Evolutionary conservation across 495 filamentous ascomycete genomes (phyloP), one percentile per base, ranked within the genome.

Genomic region (Neurospora sublineolata): DNA sequence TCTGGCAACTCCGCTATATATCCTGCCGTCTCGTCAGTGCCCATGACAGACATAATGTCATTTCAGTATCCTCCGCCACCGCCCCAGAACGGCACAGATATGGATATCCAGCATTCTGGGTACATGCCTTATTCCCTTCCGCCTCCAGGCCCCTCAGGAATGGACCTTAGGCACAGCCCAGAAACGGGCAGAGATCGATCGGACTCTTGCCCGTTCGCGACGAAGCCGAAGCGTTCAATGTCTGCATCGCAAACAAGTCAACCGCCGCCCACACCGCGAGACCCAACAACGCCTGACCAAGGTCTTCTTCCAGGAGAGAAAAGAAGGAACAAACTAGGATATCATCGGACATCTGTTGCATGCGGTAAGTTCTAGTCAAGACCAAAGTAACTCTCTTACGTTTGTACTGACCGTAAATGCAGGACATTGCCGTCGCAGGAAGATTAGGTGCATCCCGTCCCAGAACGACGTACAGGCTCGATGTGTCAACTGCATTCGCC

Each of bases 291-390:
- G 4, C n/a, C 75, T 9, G 68, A 60, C 7, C 75, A 76, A 68
- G 80, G 82, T 69, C 42, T 76, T 81, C 81, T 84, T 82, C 83
- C 89, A 41, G 85, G 84, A 52, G 94, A 97, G 77, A 97, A 95
- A 83, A 91, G 92, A 80, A 90, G 95, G 76, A 99, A 98, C 80
- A 98, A 97, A 82, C 86, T 99, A 69, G 95, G 95, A 38, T 99
- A 99, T 80, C 94, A 97, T 85, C 90, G 95, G 72, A 97, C 94
- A 41, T 97, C 95, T 71, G 93, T 98, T 79, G 95, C 95, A 75
- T 99, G 95, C 86, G 92, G 95, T 99, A 87, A 89, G 94, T 89
- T 41, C 72, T 74, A 69, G 30, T 38, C 41, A 27, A 37, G 11
- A 27, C 46, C 46, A 27, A 58, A 58, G 4, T 6, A 42, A 36